Base-by-base conservation (phyloP, 2,329 filamentous ascomycete genomes). In the Pestalotiopsis sp. region DNA sequence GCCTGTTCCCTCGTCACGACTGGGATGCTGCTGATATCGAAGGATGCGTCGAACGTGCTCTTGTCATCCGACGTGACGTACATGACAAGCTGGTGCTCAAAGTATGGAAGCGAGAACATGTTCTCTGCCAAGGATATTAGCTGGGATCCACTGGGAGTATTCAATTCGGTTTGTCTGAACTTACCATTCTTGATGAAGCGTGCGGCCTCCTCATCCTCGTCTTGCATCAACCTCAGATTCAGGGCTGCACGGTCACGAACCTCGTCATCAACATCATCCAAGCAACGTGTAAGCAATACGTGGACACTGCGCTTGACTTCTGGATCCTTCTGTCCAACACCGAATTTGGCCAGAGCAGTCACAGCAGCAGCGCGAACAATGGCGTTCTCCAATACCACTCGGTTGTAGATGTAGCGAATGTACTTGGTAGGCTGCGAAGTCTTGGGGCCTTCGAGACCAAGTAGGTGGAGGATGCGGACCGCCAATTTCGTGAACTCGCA, bases 401-500 rank as follows among this genome's bases (percentile, higher is more conserved):
- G 90, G 84, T 99, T 99, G 86, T 99, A 99, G 78, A 99, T 99
- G 82, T 98, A 99, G 69, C 96, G 93, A 75, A 99, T 97, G 80
- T 98, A 99, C 86, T 99, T 98, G 68, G 96, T 98, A 0, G 96
- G 96, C 76, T 98, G 93, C 17, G 93, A 91, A 3, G 95, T 98
- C 84, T 96, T 97, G 72, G 96, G 96, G 0, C 96, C 96, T 83
- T 99, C 96, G 36, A 95, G 87, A 75, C 96, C 96, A 58, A 99
- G 91, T 23, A 99, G 89, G 81, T 99, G 95, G 67, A 99, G 85
- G 75, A 99, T 97, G 70, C 96, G 92, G 62, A 99, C 95, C 38
- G 96, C 95, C 71, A 99, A 87, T 84, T 99, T 99, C 36, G 96
- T 98, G 81, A 98, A 99, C 80, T 99, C 96, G 84, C 96, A 99